Evolutionary conservation across 495 filamentous ascomycete genomes (phyloP), one percentile per base, ranked within the genome.

Genomic region (Oleoguttula mirabilis): DNA sequence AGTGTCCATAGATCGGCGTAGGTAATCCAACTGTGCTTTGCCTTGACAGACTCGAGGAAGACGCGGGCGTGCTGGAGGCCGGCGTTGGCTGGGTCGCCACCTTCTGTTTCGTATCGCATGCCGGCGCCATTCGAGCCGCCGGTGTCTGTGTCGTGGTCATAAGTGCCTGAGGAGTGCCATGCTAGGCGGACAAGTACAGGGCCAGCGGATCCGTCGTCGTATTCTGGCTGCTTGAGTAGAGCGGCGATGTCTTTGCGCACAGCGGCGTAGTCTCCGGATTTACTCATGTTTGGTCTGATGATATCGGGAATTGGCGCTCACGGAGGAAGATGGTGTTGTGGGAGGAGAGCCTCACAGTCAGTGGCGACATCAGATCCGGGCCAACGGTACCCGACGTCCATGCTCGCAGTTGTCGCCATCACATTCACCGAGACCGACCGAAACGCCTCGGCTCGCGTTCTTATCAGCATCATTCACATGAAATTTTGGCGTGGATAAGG

Each of bases 1-100:
- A 78, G 54, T 16, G 75, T 77, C 74, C 74, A 78, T 4, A 78
- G 63, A 48, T 78, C 73, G 1, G 71, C 65, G 58, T 78, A 79
- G 21, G 73, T 77, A 55, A 78, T 71, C 75, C 74, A 78, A 4
- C 69, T 66, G 55, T 77, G 68, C 23, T 57, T 60, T 23, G 59
- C 51, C 48, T 78, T 79, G 20, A 77, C 56, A 2, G 73, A 70
- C 45, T 77, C 72, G 25, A 79, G 67, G 59, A 79, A 77, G 4
- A 69, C 70, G 10, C 73, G 73, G 17, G 73, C 73, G 55, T 77
- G 68, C 47, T 77, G 71, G 10, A 79, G 66, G 25, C 74, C 75
- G 2, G 74, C 73, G 58, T 78, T 78, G 27, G 74, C 68, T 1
- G 75, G 74, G 51, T 79, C 74, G 43, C 73, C 74, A 39, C 73